Base-by-base conservation (phyloP, 495 filamentous ascomycete genomes). In the Aspergillus carlsbadensis region DNA sequence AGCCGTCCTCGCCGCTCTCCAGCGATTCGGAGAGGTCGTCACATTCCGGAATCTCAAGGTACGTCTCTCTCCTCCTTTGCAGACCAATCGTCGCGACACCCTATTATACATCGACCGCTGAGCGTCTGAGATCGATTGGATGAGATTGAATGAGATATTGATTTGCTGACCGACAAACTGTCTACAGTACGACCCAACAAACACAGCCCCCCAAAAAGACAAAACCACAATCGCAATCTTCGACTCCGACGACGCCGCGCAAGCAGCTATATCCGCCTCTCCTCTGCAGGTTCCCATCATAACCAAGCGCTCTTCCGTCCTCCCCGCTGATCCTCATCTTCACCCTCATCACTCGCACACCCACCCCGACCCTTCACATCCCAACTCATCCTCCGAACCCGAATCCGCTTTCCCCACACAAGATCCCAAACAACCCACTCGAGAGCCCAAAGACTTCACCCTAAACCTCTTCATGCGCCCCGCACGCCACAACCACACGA, bases 11-110 rank as follows among this genome's bases (percentile, higher is more conserved):
- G 77, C 80, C 34, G 80, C 87, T 20, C 72, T 97, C 21, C 84
- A 91, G 67, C 80, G 80, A 64, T 88, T 88, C 68, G 91, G 90
- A 49, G 83, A 91, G 47, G 81, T 97, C 8, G 81, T 84, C 20
- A 84, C 85, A 58, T 97, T 90, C 73, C 83, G 85, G 68, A 85
- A 81, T 61, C 73, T 91, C 17, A 80, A 82, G 62, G 89, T 91
- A 74, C 18, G 70, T 65, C 10, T 6, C 22, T 6, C 26, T 10
- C 31, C 3, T 24, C 39, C 33, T 40, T 42, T 14, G 8, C 26
- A 29, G 8, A 29, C 8, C 8, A 29, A 29, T 29, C 26, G 26
- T 29, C 26, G 4, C 26, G n/a, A 29, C 8, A 29, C 26, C 26
- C 8, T 8, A 3, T 29, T 8, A 8, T 4, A 29, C 4, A 29